Evolutionary conservation across 257 asterid genomes (phyloP).

Genomic region (Primulina eburnea): DNA sequence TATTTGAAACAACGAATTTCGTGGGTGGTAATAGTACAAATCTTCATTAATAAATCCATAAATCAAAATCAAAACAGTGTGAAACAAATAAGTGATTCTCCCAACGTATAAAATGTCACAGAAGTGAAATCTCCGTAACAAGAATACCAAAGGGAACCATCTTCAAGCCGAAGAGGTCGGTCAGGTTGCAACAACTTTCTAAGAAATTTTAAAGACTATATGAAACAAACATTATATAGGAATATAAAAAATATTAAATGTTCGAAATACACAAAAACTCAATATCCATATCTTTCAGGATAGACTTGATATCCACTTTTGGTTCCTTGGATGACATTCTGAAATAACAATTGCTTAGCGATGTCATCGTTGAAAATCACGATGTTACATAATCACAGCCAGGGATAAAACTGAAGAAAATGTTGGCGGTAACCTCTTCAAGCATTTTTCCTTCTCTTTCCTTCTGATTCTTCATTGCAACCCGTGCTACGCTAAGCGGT

Average conservation of each 20-base stretch:
- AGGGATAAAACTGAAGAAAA: conserved; percentile 2
- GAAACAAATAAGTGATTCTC: no score
- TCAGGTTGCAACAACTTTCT: neutral
- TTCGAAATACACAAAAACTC: conserved; percentile 48
- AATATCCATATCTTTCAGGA: conserved; percentile 58
- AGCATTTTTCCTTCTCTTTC: conserved; percentile 65
- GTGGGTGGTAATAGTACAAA: neutral
- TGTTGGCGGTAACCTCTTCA: conserved; percentile 50
- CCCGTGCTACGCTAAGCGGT: conserved; percentile 84
- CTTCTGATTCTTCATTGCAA: conserved; percentile 76
- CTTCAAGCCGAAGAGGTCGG: neutral
- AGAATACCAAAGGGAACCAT: neutral
- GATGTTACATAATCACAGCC: neutral
- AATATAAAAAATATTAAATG: neutral
- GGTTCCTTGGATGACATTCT: conserved; percentile 65
- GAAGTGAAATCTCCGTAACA: neutral
- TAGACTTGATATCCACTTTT: conserved; percentile 51
- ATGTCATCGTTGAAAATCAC: conserved; percentile 15
- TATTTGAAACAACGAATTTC: neutral
- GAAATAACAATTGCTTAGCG: conserved; percentile 9
- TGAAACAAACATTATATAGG: neutral
- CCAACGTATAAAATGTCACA: neutral
- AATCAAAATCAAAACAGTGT: neutral
- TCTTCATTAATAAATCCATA: no score
- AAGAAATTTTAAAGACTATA: neutral